Percentiles rank a stretch among this genome's conserved stretches.
phyloP scores from a whole-genome alignment of 2,329 filamentous ascomycete species.

The Alternaria burnsii region DNA sequence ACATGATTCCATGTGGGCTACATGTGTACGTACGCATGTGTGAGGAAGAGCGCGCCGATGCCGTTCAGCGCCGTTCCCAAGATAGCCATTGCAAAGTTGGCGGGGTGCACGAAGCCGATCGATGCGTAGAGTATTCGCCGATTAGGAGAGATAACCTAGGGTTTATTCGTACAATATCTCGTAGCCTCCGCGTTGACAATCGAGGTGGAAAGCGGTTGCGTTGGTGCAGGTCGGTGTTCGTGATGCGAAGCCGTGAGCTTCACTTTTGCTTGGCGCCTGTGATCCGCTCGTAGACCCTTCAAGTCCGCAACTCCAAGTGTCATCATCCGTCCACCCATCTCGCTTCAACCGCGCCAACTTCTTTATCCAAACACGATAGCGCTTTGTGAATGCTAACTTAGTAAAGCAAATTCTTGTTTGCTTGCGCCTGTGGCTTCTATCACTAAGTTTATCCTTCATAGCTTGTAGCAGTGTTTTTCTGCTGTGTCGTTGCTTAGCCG shows the following conservation, averaged over 20 bases:
- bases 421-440: background rate
- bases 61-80: slow-evolving; percentile 74
- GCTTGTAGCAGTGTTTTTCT: no score
- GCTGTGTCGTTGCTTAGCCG: no score
- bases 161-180: background rate
- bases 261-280: slow-evolving; percentile 19
- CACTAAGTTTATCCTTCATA: background rate
- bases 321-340: background rate
- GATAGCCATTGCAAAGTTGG: slow-evolving; percentile 67
- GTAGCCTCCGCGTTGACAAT: background rate
- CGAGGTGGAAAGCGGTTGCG: background rate
- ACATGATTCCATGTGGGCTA: background rate
- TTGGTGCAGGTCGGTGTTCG: slow-evolving; percentile 4
- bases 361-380: background rate
- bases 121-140: background rate
- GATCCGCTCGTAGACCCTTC: background rate
- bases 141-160: slow-evolving; percentile 11
- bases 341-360: background rate
- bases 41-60: slow-evolving; percentile 79
- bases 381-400: no score
- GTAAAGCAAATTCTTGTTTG: no score
- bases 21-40: slow-evolving; percentile 76
- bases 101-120: background rate
- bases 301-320: background rate
- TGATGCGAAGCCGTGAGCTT: slow-evolving; percentile 23